phyloP scores from a whole-genome alignment of 75 land plant genomes.

The Gnetum montanum region DNA sequence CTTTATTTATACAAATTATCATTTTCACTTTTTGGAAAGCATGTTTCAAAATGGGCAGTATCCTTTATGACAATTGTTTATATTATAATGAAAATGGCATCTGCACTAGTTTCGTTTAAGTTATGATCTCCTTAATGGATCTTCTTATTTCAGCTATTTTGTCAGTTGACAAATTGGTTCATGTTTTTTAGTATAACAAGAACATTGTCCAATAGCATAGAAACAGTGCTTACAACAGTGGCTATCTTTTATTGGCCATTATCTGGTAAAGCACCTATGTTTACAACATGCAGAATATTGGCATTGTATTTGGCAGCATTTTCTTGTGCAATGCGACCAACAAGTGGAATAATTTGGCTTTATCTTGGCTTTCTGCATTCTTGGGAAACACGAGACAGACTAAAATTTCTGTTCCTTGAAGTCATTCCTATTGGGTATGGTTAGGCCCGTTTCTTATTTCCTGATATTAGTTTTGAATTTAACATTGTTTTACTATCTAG shows the following conservation, averaged over 20 bases:
- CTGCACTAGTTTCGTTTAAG: too few species aligned
- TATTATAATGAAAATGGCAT: too few species aligned
- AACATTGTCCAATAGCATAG: constrained; percentile 83
- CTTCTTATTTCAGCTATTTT: constrained; percentile 51
- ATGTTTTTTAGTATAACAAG: constrained; percentile 81
- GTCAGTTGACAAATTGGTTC: constrained; percentile 87
- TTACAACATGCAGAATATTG: constrained; percentile 48
- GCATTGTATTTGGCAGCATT: constrained; percentile 66
- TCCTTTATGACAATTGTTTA: constrained; percentile 31
- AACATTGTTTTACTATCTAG: not conserved
- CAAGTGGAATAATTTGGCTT: constrained; percentile 88
- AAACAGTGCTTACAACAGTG: constrained; percentile 68
- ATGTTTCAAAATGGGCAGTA: constrained; percentile 84
- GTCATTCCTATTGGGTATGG: constrained; percentile 71
- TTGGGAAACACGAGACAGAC: constrained; percentile 20
- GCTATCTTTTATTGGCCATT: constrained; percentile 75
- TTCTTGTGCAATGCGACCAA: constrained; percentile 89
- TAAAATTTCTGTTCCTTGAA: constrained; percentile 53
- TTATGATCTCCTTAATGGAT: too few species aligned
- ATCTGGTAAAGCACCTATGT: constrained; percentile 4
- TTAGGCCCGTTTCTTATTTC: not conserved
- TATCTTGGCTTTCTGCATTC: constrained; percentile 72
- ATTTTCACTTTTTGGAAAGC: constrained; percentile 38
- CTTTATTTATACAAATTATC: constrained; percentile 78
- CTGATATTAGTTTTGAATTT: not conserved